These are phyloP conservation scores for Suhomyces bokatorum DNA, from an alignment of 1,139 yeast species.

Conservation along the genomic window DNA sequence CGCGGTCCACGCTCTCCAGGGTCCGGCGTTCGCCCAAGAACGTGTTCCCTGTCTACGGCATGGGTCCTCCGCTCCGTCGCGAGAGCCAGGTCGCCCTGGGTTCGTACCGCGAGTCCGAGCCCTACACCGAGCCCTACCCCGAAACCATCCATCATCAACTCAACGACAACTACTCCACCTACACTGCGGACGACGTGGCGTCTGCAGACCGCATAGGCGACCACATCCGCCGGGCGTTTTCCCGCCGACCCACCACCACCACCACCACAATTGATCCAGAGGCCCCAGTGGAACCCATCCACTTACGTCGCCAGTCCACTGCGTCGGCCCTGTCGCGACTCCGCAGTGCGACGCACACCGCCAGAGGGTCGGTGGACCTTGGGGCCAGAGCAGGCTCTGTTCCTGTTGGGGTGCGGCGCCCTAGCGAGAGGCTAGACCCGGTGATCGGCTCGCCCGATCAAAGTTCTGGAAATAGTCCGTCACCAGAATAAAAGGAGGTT, in stretches of 20 bases:
- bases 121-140: not conserved
- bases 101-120: constrained; percentile 1
- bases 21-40: constrained; percentile 61
- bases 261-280: constrained; percentile 5
- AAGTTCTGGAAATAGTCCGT: not conserved
- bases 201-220: constrained; percentile 37
- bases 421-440: not conserved
- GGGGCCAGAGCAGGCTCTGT: not conserved
- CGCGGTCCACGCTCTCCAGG: constrained; percentile 10
- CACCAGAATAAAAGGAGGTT: not conserved
- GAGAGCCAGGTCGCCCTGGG: constrained; percentile 60
- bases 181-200: constrained; percentile 8
- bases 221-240: constrained; percentile 23
- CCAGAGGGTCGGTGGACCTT: constrained; percentile 10
- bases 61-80: constrained; percentile 61
- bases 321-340: constrained; percentile 13
- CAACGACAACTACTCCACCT: constrained; percentile 3
- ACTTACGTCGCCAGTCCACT: constrained; percentile 12
- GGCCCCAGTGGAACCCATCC: constrained; percentile 3
- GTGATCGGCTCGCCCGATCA: constrained; percentile 4
- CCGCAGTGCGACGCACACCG: constrained; percentile 12
- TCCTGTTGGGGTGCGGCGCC: too few species aligned
- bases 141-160: constrained; percentile 6
- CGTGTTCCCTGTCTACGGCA: constrained; percentile 76
- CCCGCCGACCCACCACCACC: constrained; percentile 13